Percentiles rank a stretch among this genome's conserved stretches.
Evolutionary conservation across 1,284 basidiomycete species (phyloP).

Genomic region (Leccinum pachyderme): DNA sequence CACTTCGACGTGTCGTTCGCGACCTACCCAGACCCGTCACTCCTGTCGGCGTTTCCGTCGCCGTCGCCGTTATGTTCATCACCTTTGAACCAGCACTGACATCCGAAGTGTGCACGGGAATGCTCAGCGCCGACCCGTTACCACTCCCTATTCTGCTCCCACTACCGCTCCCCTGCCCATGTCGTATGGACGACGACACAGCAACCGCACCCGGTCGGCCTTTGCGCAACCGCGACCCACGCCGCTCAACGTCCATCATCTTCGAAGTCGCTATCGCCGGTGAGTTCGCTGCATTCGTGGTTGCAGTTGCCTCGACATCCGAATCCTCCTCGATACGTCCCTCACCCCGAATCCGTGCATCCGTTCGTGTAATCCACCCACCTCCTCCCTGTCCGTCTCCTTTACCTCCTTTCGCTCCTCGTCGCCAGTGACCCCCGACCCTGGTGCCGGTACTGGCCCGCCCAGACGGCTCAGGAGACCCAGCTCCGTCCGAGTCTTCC

Average conservation of each 20-base stretch:
- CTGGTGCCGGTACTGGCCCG: too few relatives aligned
- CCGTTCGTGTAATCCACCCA: slow-evolving; percentile 26
- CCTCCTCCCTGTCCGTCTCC: too few relatives aligned
- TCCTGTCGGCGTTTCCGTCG: background rate
- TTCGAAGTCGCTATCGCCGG: too few relatives aligned
- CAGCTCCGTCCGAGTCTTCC: background rate
- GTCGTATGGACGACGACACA: background rate
- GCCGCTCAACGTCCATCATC: background rate
- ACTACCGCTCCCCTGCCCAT: too few relatives aligned
- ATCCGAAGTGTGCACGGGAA: background rate
- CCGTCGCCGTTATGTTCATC: too few relatives aligned
- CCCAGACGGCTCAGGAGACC: too few relatives aligned
- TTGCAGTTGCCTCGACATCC: slow-evolving; percentile 14
- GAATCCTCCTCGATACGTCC: slow-evolving; percentile 3
- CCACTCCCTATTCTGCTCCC: background rate
- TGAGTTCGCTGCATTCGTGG: too few relatives aligned
- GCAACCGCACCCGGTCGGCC: slow-evolving; percentile 14
- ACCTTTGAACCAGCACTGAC: too few relatives aligned
- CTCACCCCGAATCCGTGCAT: slow-evolving; percentile 19
- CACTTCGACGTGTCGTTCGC: slow-evolving; percentile 4
- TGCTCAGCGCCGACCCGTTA: background rate
- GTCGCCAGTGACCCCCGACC: too few relatives aligned
- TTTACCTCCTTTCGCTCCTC: too few relatives aligned
- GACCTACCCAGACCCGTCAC: background rate
- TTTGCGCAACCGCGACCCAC: slow-evolving; percentile 24